Percentiles rank a stretch among this genome's conserved stretches.
phyloP scores from a whole-genome alignment of 1,284 basidiomycete species.

The Baeospora myosura region DNA sequence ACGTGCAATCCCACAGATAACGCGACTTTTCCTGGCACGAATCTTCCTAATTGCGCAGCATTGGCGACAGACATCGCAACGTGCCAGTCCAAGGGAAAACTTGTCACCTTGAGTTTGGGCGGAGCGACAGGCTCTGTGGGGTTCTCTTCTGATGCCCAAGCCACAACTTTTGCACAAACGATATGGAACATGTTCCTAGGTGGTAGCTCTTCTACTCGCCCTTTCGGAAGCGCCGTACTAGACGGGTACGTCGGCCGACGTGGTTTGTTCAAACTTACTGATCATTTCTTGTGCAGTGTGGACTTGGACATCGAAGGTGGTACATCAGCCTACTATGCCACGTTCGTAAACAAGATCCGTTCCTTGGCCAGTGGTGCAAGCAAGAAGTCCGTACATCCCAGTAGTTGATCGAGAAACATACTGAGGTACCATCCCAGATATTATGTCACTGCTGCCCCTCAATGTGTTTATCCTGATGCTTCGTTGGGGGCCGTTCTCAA shows the following conservation, averaged over 20 bases:
- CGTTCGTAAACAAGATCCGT: conserved; percentile 53
- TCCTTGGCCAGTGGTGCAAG: conserved; percentile 40
- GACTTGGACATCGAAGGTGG: conserved; percentile 65
- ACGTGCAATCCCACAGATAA: conserved; percentile 51
- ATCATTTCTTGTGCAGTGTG: conserved; percentile 30
- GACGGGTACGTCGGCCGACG: conserved; percentile 43
- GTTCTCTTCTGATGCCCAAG: conserved; percentile 48
- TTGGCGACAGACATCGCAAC: conserved; percentile 19
- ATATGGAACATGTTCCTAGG: conserved; percentile 61
- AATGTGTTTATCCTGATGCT: conserved; percentile 50
- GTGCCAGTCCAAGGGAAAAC: conserved; percentile 58
- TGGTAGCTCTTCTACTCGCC: conserved; percentile 42
- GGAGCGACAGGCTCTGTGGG: conserved; percentile 47
- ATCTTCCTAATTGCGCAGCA: conserved; percentile 32
- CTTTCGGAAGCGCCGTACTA: conserved; percentile 55
- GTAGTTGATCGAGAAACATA: conserved; percentile 1
- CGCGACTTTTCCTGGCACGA: conserved; percentile 49
- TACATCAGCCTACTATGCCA: conserved; percentile 42
- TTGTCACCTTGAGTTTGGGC: conserved; percentile 36
- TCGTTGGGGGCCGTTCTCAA: conserved; percentile 46
- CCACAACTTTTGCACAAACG: conserved; percentile 44
- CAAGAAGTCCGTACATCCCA: conserved; percentile 37
- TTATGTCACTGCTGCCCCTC: conserved; percentile 51
- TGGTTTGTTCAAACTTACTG: neutral
- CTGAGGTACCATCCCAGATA: conserved; percentile 30